These are phyloP conservation scores for Penicillium steckii DNA, from an alignment of 495 filamentous ascomycete genomes.

Conservation along the genomic window DNA sequence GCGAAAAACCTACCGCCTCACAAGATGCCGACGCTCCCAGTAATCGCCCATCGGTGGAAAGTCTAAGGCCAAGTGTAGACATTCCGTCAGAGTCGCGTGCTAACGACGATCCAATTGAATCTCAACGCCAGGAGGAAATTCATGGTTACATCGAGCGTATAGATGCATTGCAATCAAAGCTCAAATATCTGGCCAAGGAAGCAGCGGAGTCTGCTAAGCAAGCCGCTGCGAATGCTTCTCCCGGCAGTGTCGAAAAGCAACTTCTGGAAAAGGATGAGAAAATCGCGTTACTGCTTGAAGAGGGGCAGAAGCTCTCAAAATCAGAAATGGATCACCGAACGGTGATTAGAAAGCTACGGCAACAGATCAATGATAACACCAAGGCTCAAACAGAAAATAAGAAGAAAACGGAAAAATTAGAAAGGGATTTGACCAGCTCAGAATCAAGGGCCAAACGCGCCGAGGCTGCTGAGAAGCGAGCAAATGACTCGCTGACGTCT, in stretches of 20 bases:
- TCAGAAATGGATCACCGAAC: conserved; percentile 80
- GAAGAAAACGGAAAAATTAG: conserved; percentile 63
- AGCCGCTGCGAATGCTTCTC: conserved; percentile 56
- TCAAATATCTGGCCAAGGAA: conserved; percentile 81
- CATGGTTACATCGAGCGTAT: conserved; percentile 85
- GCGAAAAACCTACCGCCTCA: conserved; percentile 6
- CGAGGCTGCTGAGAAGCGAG: conserved; percentile 64
- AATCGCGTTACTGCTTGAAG: conserved; percentile 84
- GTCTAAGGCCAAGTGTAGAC: conserved; percentile 16
- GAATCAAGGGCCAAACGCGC: conserved; percentile 62
- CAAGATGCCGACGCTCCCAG: conserved; percentile 4
- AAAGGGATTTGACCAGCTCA: conserved; percentile 57
- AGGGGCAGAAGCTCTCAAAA: conserved; percentile 85
- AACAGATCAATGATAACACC: conserved; percentile 56
- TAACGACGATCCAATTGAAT: conserved; percentile 55
- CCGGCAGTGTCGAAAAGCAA: conserved; percentile 69
- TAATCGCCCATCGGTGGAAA: conserved; percentile 12
- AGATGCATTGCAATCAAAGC: conserved; percentile 86
- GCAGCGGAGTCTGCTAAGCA: conserved; percentile 69
- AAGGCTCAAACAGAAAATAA: conserved; percentile 46
- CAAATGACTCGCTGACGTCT: conserved; percentile 62
- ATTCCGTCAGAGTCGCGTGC: conserved; percentile 10
- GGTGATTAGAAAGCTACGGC: conserved; percentile 82
- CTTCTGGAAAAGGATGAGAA: conserved; percentile 86
- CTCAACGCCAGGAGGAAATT: conserved; percentile 73